phyloP scores from a whole-genome alignment of 2,329 filamentous ascomycete species.

The Sclerotinia nivalis region DNA sequence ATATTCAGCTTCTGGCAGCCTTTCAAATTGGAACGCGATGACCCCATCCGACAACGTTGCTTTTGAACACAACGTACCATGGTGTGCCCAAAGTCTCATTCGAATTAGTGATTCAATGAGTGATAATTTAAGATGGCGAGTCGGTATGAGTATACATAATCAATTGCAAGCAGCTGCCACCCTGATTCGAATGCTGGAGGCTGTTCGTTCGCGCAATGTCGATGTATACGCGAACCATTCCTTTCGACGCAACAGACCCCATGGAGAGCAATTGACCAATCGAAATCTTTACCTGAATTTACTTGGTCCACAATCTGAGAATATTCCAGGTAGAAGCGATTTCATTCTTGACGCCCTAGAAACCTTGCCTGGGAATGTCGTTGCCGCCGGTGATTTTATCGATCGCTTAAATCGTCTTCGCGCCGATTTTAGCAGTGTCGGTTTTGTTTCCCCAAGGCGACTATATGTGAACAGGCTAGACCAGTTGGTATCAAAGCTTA shows the following conservation, averaged over 20 bases:
- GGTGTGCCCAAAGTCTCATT: slow-evolving; percentile 35
- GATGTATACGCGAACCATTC: slow-evolving; percentile 32
- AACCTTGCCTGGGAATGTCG: slow-evolving; percentile 34
- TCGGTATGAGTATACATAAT: slow-evolving; percentile 28
- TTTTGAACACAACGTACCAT: slow-evolving; percentile 33
- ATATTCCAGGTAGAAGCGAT: slow-evolving; percentile 28
- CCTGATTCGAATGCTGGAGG: slow-evolving; percentile 36
- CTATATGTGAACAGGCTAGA: slow-evolving; percentile 17
- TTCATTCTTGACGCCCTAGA: slow-evolving; percentile 38
- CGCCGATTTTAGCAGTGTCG: slow-evolving; percentile 6
- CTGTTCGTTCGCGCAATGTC: slow-evolving; percentile 33
- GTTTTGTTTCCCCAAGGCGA: slow-evolving; percentile 16
- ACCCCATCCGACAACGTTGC: slow-evolving; percentile 1
- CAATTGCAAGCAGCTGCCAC: slow-evolving; percentile 33
- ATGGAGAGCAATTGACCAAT: slow-evolving; percentile 33
- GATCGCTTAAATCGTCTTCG: slow-evolving; percentile 22
- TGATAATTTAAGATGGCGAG: slow-evolving; percentile 29
- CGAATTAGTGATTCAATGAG: slow-evolving; percentile 35
- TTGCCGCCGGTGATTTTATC: slow-evolving; percentile 32
- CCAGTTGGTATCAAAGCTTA: slow-evolving; percentile 11
- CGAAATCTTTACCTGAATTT: slow-evolving; percentile 38
- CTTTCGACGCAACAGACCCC: slow-evolving; percentile 29
- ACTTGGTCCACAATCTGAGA: slow-evolving; percentile 31
- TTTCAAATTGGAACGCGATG: slow-evolving; percentile 23
- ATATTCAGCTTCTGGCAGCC: slow-evolving; percentile 34